phyloP scores from a whole-genome alignment of 768 basidiomycete species.

The Myochromella boudieri region DNA sequence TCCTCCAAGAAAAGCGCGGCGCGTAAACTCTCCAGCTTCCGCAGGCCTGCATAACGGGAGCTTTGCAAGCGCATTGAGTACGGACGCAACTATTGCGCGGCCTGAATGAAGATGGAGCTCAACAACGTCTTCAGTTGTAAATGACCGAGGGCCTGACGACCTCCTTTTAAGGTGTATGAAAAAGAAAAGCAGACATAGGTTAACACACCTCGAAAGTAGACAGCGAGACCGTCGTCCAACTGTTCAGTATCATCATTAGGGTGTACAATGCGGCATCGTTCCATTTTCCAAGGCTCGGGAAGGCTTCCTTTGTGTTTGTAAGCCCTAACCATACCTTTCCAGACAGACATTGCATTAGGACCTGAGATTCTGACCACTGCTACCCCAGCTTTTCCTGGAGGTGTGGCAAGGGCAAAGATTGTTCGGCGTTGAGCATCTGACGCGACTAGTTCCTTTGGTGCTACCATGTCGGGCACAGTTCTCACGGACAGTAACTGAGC shows the following conservation, averaged over 20 bases:
- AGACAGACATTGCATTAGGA: slow-evolving; percentile 64
- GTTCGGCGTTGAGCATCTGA: slow-evolving; percentile 65
- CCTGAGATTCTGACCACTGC: slow-evolving; percentile 85
- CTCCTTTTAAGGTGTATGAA: neutral
- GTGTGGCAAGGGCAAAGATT: slow-evolving; percentile 87
- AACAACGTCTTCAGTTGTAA: slow-evolving; percentile 79
- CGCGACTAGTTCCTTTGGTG: slow-evolving; percentile 16
- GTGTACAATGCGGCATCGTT: slow-evolving; percentile 68
- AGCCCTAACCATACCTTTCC: slow-evolving; percentile 50
- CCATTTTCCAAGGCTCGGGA: slow-evolving; percentile 66
- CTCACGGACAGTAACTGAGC: too few relatives aligned
- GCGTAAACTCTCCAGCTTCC: slow-evolving; percentile 86
- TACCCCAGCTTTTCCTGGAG: slow-evolving; percentile 82
- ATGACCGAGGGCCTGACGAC: slow-evolving; percentile 67
- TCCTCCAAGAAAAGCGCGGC: slow-evolving; percentile 78
- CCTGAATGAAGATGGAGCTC: slow-evolving; percentile 90
- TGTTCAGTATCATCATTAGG: slow-evolving; percentile 52
- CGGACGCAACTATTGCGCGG: slow-evolving; percentile 71
- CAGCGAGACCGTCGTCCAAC: slow-evolving; percentile 78
- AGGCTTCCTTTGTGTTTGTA: slow-evolving; percentile 9
- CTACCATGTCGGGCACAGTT: too few relatives aligned
- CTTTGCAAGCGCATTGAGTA: slow-evolving; percentile 61
- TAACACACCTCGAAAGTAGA: slow-evolving; percentile 74
- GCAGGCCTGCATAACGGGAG: slow-evolving; percentile 74
- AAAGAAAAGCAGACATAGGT: neutral